Base-by-base conservation (phyloP, 2,329 filamentous ascomycete species). In the Dothideomycetes sp. region DNA sequence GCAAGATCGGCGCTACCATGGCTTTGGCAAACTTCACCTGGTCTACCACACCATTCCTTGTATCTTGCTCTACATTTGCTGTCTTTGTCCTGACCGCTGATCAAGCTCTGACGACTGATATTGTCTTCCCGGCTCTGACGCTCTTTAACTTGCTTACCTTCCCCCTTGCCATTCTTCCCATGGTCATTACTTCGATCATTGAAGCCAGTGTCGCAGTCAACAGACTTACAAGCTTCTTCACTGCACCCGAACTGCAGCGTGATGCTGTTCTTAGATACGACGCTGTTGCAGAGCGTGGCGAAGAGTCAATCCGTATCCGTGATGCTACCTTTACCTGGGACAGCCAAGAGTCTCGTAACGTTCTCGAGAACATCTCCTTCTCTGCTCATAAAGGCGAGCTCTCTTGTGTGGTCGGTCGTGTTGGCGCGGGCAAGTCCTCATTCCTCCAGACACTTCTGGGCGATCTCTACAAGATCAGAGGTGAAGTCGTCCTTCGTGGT, bases 61-160 rank as follows among this genome's bases (percentile, higher is more conserved):
- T 98, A 3, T 96, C 91, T 1, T 98, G 91, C 68, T 86, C 84
- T 8, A 98, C 91, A 0, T 98, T 98, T 57, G 80, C 85, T 8
- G 83, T 96, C 20, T 98, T 94, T 53, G 91, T 96, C 23, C 70
- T 94, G 50, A 93, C 85, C 1, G 79, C 79, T 45, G 73, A 91
- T 52, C 70, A 71, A 43, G 86, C 93, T 3, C 65, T 98, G 54
- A 91, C 85, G 2, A 95, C 87, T 1, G 87, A 94, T 1, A 91
- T 98, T 50, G 86, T 98, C 15, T 98, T 98, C 64, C 91, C 91
- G 6, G 88, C 89, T 5, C 60, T 84, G 58, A 88, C 91, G 0
- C 71, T 98, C 17, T 98, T 98, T 75, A 98, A 98, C 58, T 71
- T 98, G 19, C 74, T 98, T 33, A 93, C 88, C 0, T 98, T 98